Evolutionary conservation across 1,284 basidiomycete species (phyloP).

Genomic region (Malassezia pachydermatis): DNA sequence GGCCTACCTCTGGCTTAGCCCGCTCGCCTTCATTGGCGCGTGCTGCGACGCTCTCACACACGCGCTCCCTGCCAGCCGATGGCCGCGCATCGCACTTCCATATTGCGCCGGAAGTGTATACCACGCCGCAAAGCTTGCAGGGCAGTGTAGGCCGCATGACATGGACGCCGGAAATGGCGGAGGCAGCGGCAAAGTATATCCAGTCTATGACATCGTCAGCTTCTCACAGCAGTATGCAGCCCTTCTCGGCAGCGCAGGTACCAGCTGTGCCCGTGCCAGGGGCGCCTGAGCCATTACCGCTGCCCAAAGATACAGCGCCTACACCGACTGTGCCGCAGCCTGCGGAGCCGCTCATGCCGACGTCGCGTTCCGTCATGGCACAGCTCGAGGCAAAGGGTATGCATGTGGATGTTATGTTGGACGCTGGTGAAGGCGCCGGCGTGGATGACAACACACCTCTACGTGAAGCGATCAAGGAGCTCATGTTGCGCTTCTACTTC

Average conservation of each 20-base stretch:
- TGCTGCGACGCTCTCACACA: background rate
- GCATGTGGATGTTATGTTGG: slow-evolving; percentile 4
- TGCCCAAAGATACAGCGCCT: background rate
- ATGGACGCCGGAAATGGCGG: slow-evolving; percentile 19
- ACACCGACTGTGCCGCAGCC: background rate
- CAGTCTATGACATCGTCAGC: slow-evolving; percentile 13
- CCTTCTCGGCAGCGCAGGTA: background rate
- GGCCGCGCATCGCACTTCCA: background rate
- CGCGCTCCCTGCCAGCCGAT: background rate
- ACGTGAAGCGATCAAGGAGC: slow-evolving; percentile 37
- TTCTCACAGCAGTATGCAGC: background rate
- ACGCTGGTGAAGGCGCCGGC: slow-evolving; percentile 13
- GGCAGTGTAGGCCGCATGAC: slow-evolving; percentile 11
- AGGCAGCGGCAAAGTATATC: slow-evolving; percentile 18
- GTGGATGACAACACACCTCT: slow-evolving; percentile 26
- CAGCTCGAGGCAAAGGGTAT: slow-evolving; percentile 10
- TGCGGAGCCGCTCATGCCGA: background rate
- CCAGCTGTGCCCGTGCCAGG: background rate
- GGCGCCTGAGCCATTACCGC: slow-evolving; percentile 1
- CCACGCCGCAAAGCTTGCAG: slow-evolving; percentile 13
- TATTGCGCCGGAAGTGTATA: slow-evolving; percentile 17
- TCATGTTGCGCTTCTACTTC: slow-evolving; percentile 46
- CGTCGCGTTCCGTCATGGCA: slow-evolving; percentile 14
- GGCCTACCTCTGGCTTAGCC: background rate
- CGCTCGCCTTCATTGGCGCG: background rate